phyloP scores from a whole-genome alignment of 1,284 basidiomycete species.

The Bondarzewia mesenterica region DNA sequence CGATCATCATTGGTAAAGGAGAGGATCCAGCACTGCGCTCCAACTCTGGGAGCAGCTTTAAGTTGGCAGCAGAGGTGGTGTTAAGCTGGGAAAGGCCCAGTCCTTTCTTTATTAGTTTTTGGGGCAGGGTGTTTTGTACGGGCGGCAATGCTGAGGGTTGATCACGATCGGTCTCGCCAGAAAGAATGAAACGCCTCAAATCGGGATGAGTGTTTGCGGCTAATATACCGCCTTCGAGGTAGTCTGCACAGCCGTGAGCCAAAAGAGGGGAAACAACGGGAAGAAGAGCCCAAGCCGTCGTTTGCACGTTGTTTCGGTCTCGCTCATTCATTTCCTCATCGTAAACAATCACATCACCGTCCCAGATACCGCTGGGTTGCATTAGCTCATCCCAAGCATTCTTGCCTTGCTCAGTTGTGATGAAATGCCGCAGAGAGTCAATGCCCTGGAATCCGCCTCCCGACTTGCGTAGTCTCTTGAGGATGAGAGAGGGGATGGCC shows the following conservation, averaged over 20 bases:
- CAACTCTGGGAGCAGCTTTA: constrained; percentile 41
- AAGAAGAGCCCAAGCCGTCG: constrained; percentile 61
- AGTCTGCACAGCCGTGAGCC: constrained; percentile 45
- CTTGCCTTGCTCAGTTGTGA: constrained; percentile 69
- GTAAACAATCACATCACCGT: constrained; percentile 65
- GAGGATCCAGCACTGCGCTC: constrained; percentile 37
- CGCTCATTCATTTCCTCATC: constrained; percentile 68
- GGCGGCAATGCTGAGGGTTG: neutral
- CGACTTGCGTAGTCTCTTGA: constrained; percentile 73
- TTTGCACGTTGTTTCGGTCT: constrained; percentile 44
- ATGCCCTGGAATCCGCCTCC: constrained; percentile 55
- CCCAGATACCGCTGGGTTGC: constrained; percentile 44
- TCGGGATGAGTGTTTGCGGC: constrained; percentile 47
- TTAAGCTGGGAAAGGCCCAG: constrained; percentile 60
- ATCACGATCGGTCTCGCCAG: constrained; percentile 11
- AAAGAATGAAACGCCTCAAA: constrained; percentile 41
- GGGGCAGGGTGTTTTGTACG: constrained; percentile 8
- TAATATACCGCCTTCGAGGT: constrained; percentile 61
- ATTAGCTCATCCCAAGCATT: constrained; percentile 57
- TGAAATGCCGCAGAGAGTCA: constrained; percentile 63
- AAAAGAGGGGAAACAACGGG: constrained; percentile 49
- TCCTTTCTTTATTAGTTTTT: constrained; percentile 24
- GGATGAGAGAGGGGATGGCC: constrained; percentile 78
- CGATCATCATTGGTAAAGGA: constrained; percentile 28
- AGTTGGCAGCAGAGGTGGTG: constrained; percentile 44